Evolutionary conservation across 2,329 filamentous ascomycete species (phyloP).

Genomic region (Trichoderma sp.): DNA sequence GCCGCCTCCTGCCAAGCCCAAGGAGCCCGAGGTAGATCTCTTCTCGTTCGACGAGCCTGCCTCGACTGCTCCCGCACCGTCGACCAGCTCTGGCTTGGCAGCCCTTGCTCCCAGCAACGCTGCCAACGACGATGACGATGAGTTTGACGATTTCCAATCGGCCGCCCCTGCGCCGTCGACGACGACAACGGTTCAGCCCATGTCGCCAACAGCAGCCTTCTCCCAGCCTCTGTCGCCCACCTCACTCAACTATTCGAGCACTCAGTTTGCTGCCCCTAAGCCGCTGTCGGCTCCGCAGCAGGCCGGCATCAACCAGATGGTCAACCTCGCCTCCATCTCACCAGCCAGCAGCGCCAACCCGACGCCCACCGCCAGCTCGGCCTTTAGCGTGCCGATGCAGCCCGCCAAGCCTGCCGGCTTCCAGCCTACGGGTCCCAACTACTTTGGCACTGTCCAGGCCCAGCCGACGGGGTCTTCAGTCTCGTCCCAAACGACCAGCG

Average conservation of each 20-base stretch:
- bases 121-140: slow-evolving; percentile 69
- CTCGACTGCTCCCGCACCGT: slow-evolving; percentile 48
- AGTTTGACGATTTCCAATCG: slow-evolving; percentile 97
- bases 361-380: slow-evolving; percentile 62
- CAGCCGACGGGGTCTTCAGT: slow-evolving; percentile 36
- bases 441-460: slow-evolving; percentile 80
- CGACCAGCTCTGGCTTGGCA: slow-evolving; percentile 52
- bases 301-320: slow-evolving; percentile 77
- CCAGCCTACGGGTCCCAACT: slow-evolving; percentile 84
- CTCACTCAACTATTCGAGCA: slow-evolving; percentile 55
- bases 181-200: slow-evolving; percentile 46
- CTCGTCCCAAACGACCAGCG: slow-evolving; percentile 32
- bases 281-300: slow-evolving; percentile 83
- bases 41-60: slow-evolving; percentile 86
- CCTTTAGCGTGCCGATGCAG: slow-evolving; percentile 54
- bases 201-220: slow-evolving; percentile 45
- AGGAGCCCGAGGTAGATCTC: slow-evolving; percentile 86
- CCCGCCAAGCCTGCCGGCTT: slow-evolving; percentile 63
- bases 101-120: slow-evolving; percentile 43
- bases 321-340: slow-evolving; percentile 78
- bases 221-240: slow-evolving; percentile 50
- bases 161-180: slow-evolving; percentile 52
- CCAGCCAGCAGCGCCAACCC: slow-evolving; percentile 64
- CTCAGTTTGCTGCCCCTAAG: slow-evolving; percentile 78
- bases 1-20: slow-evolving; percentile 70